phyloP scores from a whole-genome alignment of 73 alveolate species.

The Paramecium pentaurelia region DNA sequence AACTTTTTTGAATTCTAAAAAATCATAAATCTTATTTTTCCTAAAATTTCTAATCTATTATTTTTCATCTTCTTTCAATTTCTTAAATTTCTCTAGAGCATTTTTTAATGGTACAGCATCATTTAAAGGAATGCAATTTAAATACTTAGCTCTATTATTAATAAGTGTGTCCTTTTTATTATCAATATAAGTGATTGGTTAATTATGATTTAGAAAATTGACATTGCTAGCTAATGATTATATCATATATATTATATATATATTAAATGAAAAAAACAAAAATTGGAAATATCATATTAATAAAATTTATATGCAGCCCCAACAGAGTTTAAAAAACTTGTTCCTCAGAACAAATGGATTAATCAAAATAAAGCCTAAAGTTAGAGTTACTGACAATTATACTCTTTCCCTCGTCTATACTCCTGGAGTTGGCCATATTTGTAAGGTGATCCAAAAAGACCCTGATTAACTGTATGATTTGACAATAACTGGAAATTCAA shows the following conservation, averaged over 20 bases:
- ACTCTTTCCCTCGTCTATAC: constrained; percentile 77
- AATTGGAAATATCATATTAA: not conserved
- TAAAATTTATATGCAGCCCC: not conserved
- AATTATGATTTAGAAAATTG: not conserved
- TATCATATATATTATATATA: not conserved
- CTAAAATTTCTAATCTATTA: not conserved
- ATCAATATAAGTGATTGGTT: not conserved
- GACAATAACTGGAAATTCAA: constrained; percentile 52
- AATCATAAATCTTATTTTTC: not conserved
- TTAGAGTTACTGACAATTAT: constrained; percentile 37
- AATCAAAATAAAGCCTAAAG: not conserved
- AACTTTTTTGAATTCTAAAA: not conserved
- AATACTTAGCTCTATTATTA: not conserved
- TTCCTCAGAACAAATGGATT: constrained; percentile 4
- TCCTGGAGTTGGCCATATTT: constrained; percentile 92
- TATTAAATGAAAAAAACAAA: not conserved
- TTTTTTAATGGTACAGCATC: not conserved
- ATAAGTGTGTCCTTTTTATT: not conserved
- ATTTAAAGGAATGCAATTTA: not conserved
- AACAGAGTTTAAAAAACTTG: not conserved
- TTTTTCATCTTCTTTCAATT: not conserved
- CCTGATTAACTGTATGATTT: constrained; percentile 73
- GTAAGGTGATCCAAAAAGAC: constrained; percentile 73
- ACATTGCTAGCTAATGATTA: not conserved
- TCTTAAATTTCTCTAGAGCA: not conserved